Evolutionary conservation across 2,329 filamentous ascomycete genomes (phyloP).

Genomic region (Periglandula ipomoeae): DNA sequence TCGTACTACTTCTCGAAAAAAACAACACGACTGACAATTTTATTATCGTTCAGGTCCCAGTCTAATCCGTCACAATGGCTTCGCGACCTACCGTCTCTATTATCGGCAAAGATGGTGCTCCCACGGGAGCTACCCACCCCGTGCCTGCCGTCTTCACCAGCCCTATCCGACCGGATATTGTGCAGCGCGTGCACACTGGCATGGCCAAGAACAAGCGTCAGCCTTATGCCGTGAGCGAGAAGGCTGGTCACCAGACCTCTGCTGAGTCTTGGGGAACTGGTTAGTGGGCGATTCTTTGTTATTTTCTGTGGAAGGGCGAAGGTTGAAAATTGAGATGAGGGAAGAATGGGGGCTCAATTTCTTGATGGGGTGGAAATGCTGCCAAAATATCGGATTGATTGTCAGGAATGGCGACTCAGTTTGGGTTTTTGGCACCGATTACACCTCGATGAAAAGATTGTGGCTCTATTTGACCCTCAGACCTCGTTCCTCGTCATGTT

Average conservation of each 20-base stretch:
- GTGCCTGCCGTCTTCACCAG: slow-evolving; percentile 95
- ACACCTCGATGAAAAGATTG: background rate
- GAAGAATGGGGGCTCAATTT: background rate
- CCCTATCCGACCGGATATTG: slow-evolving; percentile 97
- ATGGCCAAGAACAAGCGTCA: slow-evolving; percentile 99
- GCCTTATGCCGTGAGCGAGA: slow-evolving; percentile 99
- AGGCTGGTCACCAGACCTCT: slow-evolving; percentile 99
- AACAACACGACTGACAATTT: background rate
- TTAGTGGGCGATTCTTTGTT: slow-evolving; percentile 41
- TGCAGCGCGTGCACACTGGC: slow-evolving; percentile 97
- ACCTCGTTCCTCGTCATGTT: background rate
- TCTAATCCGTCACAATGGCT: slow-evolving; percentile 60
- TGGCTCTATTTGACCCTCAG: background rate
- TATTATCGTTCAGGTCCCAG: slow-evolving; percentile 12
- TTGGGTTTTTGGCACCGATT: background rate
- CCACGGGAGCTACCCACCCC: slow-evolving; percentile 80
- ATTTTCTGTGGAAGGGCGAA: background rate
- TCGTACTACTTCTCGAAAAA: background rate
- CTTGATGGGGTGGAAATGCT: background rate
- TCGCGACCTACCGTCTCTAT: slow-evolving; percentile 96
- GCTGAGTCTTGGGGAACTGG: slow-evolving; percentile 99
- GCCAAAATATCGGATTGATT: background rate
- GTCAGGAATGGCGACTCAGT: background rate
- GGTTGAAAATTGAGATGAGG: too few species aligned
- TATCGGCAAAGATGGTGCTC: slow-evolving; percentile 89